A percentile compares a stretch with the other conserved stretches of the same genome.
These are phyloP conservation scores for Pythium monospermum DNA, from an alignment of 352 stramenopile species.

Conservation along the genomic window DNA sequence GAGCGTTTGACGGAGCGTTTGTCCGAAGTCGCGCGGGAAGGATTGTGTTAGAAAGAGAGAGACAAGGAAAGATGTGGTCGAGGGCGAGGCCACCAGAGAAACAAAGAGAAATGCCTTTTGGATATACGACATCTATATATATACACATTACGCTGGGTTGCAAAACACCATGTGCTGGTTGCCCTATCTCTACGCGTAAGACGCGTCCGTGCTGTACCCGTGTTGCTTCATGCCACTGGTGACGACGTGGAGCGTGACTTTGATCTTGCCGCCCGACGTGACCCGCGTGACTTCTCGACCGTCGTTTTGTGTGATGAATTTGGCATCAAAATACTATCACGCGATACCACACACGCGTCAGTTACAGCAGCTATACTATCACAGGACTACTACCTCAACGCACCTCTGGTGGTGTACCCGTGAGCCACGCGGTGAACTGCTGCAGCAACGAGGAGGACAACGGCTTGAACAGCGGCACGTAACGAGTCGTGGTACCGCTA, in stretches of 20 bases:
- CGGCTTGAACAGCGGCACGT: constrained; percentile 86
- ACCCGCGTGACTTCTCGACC: constrained; percentile 68
- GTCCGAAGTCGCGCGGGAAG: constrained; percentile 73
- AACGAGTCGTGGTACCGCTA: constrained; percentile 49
- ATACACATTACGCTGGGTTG: too few species aligned
- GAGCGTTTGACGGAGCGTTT: constrained; percentile 62
- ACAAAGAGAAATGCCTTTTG: background rate
- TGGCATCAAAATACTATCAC: constrained; percentile 83
- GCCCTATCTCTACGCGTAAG: too few species aligned
- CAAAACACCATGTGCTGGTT: too few species aligned
- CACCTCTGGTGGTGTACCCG: constrained; percentile 73
- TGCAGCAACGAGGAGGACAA: constrained; percentile 82
- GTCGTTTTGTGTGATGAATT: constrained; percentile 67
- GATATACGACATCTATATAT: too few species aligned
- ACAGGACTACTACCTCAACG: background rate
- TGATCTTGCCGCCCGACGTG: constrained; percentile 43
- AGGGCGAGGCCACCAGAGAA: too few species aligned
- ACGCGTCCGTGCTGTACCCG: constrained; percentile 29
- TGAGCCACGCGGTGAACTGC: constrained; percentile 86
- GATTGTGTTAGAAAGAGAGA: constrained; percentile 42
- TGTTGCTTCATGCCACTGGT: constrained; percentile 55
- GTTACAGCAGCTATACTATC: background rate
- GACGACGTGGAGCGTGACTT: constrained; percentile 58
- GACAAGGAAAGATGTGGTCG: background rate
- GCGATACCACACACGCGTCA: background rate